Conservation (phyloP, 2,329 filamentous ascomycete species). For the Leptographium lundbergii region DNA sequence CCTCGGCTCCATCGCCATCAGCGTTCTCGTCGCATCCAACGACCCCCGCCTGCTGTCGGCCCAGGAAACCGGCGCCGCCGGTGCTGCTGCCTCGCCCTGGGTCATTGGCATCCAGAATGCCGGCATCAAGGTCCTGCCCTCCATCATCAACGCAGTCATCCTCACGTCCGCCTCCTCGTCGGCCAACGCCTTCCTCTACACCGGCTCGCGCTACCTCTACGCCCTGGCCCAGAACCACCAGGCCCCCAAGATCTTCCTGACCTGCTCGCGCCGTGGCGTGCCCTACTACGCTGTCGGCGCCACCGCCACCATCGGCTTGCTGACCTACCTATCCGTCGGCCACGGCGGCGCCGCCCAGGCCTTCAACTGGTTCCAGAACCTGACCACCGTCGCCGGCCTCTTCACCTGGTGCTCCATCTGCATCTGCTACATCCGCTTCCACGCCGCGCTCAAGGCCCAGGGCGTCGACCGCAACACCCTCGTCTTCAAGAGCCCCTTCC, state of each 20-base stretch:
- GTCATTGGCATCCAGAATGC: conserved; percentile 55
- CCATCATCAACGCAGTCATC: conserved; percentile 49
- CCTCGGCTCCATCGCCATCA: conserved; percentile 47
- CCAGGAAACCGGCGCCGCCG: conserved; percentile 31
- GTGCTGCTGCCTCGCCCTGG: conserved; percentile 43
- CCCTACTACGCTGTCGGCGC: conserved; percentile 23
- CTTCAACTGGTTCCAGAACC: conserved; percentile 14
- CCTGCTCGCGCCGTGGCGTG: conserved; percentile 41
- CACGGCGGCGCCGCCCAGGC: conserved; percentile 40
- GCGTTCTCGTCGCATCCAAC: conserved; percentile 54
- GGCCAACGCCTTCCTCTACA: conserved; percentile 46
- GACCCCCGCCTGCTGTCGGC: conserved; percentile 35
- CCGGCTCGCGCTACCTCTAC: conserved; percentile 47
- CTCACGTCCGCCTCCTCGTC: conserved; percentile 46
- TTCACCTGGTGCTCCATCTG: conserved; percentile 57
- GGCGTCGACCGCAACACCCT: conserved; percentile 51
- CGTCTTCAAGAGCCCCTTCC: conserved; percentile 50
- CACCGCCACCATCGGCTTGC: conserved; percentile 46
- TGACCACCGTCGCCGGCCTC: conserved; percentile 53
- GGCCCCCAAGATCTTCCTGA: conserved; percentile 42
- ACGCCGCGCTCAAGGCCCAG: conserved; percentile 50
- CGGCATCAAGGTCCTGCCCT: conserved; percentile 49
- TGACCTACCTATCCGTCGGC: conserved; percentile 59
- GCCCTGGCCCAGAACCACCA: conserved; percentile 47
- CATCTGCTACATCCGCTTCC: conserved; percentile 57